A percentile compares a stretch with the other conserved stretches of the same genome.
phyloP scores from a whole-genome alignment of 2,329 filamentous ascomycete genomes.

The Nectriaceae sp. region DNA sequence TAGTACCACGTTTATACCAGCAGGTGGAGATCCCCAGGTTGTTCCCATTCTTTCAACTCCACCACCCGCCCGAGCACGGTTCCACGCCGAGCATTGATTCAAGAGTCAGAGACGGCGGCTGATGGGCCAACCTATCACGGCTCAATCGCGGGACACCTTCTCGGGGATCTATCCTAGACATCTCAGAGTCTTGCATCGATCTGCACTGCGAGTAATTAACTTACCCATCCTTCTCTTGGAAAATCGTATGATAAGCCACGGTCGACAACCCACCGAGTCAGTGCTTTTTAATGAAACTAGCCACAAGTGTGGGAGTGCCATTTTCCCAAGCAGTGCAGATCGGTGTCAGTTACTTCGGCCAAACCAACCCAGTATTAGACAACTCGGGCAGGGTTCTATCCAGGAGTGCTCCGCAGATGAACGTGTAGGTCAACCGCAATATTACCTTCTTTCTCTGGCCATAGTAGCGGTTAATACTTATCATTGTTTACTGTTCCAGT shows the following conservation, averaged over 20 bases:
- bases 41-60: not conserved
- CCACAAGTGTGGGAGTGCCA: not conserved
- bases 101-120: not conserved
- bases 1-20: not conserved
- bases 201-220: slow-evolving; percentile 17
- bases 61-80: not conserved
- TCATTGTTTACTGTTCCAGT: no score
- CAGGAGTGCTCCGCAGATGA: no score
- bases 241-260: not conserved
- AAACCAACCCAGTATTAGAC: not conserved
- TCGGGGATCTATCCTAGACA: slow-evolving; percentile 4
- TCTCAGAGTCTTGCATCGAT: slow-evolving; percentile 13
- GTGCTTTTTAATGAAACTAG: not conserved
- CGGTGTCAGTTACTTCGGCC: slow-evolving; percentile 9
- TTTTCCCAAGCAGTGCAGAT: not conserved
- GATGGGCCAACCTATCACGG: not conserved
- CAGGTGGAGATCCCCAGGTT: not conserved
- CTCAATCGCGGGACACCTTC: not conserved
- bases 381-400: not conserved
- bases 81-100: not conserved
- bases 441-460: no score
- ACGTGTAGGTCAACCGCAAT: no score
- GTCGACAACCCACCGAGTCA: not conserved
- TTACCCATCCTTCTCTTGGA: not conserved
- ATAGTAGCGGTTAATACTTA: no score